Evolutionary conservation across 2,329 filamentous ascomycete genomes (phyloP), one percentile per base, ranked within the genome.

Genomic region (Ascochyta viciae-villosae): DNA sequence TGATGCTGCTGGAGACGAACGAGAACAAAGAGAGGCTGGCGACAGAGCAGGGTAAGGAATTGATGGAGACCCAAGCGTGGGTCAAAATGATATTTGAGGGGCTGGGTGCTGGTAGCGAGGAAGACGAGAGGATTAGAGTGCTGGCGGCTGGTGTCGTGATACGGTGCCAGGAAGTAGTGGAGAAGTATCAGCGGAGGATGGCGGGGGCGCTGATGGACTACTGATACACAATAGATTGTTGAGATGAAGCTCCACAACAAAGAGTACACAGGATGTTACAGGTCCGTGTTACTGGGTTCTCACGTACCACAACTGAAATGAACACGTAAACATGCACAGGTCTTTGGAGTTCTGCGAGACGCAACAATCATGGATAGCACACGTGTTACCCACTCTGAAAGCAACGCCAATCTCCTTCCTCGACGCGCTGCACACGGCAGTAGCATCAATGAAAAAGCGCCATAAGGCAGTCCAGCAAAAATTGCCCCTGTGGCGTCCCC

Each of bases 61-160:
- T 98, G 22, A 82, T 96, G 47, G 94, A 98, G 81, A 90, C 91
- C 57, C 86, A 91, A 66, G 90, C 92, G 68, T 99, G 95, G 95
- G 89, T 91, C 1, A 83, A 87, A 39, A 81, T 82, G 50, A 84
- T 97, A 1, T 96, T 97, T 75, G 85, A 89, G 49, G 66, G 70
- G 33, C 50, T 76, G 46, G 58, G 61, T 54, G 57, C 80, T 80
- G 54, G 54, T 2, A 58, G 56, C 73, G 80, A 82, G 40, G 89
- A 96, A 71, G 91, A 95, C 72, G 90, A 90, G 56, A 87, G 89
- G 59, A 86, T 94, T 29, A 89, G 92, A 78, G 90, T 87, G 78
- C 70, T 95, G 67, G 89, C 90, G 4, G 91, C 91, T 0, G 90
- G 88, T 0, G 87, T 92, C 45, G 75, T 96, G 65, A 85, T 98